Percentiles rank a stretch among this genome's conserved stretches.
These are phyloP conservation scores for Chimonanthus salicifolius DNA, from an alignment of 164 flowering plant species.

Conservation along the genomic window DNA sequence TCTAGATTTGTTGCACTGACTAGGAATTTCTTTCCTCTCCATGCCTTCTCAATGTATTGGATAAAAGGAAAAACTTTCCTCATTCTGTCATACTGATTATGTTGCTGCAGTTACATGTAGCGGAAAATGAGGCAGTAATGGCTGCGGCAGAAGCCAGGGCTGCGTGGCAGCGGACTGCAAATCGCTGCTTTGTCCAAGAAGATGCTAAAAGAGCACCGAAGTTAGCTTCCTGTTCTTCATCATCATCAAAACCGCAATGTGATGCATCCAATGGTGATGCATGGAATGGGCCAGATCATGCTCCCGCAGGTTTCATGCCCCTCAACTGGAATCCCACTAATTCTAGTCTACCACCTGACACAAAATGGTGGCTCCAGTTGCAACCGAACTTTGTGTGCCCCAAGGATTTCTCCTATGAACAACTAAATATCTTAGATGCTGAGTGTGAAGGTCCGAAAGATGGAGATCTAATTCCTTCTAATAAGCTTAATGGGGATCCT, in stretches of 20 bases:
- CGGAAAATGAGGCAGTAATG: slow-evolving; percentile 33
- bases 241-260: slow-evolving; percentile 22
- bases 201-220: slow-evolving; percentile 85
- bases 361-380: slow-evolving; percentile 45
- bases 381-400: slow-evolving; percentile 30
- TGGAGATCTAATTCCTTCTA: slow-evolving; percentile 7
- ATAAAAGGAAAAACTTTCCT: neutral
- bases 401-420: slow-evolving; percentile 28
- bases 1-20: neutral
- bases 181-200: slow-evolving; percentile 91
- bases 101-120: neutral
- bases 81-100: neutral
- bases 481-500: slow-evolving; percentile 12
- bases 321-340: slow-evolving; percentile 25
- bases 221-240: slow-evolving; percentile 51
- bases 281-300: slow-evolving; percentile 15
- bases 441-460: slow-evolving; percentile 20
- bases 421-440: slow-evolving; percentile 29
- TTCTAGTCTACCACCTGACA: slow-evolving; percentile 27
- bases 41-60: neutral
- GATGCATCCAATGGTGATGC: slow-evolving; percentile 24
- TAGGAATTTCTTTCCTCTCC: neutral
- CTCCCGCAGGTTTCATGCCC: slow-evolving; percentile 20
- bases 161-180: slow-evolving; percentile 88
- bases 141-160: slow-evolving; percentile 95